These are phyloP conservation scores for Chenopodium quinoa DNA, from an alignment of 148 eudicot genomes.

Conservation along the genomic window DNA sequence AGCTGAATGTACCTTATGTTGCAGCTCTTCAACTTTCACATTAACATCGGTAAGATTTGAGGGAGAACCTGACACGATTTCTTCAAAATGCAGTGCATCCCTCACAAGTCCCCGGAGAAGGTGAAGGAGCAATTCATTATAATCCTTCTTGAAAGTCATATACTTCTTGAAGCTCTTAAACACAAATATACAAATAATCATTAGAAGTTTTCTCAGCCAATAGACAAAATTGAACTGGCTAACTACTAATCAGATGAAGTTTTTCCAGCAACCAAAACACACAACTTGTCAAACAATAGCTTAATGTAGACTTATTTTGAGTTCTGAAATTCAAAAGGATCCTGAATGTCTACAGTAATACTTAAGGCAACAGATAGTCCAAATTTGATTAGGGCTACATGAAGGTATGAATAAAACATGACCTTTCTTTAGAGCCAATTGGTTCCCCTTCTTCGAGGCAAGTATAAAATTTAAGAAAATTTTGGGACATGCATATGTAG, in stretches of 20 bases:
- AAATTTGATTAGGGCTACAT: background rate
- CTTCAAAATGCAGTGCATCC: slow-evolving; percentile 79
- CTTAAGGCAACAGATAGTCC: background rate
- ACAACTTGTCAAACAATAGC: background rate
- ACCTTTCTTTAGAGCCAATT: background rate
- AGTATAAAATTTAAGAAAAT: too few species aligned
- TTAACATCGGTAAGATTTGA: slow-evolving; percentile 51
- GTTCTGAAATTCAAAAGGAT: background rate
- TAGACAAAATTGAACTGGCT: background rate
- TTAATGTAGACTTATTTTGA: background rate
- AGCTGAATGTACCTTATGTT: slow-evolving; percentile 62
- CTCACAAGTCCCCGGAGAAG: slow-evolving; percentile 80
- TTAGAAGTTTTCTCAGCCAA: background rate
- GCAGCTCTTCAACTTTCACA: slow-evolving; percentile 79
- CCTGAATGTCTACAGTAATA: background rate
- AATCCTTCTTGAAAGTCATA: slow-evolving; percentile 90
- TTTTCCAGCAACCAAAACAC: background rate
- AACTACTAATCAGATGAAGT: background rate
- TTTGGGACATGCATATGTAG: background rate
- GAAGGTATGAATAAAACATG: background rate
- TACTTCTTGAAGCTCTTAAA: slow-evolving; percentile 88
- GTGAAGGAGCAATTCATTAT: slow-evolving; percentile 67
- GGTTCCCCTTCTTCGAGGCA: background rate
- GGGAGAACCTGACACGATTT: slow-evolving; percentile 63
- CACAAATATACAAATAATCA: background rate